Evolutionary conservation across 2,329 filamentous ascomycete genomes (phyloP).

Genomic region (Paraphaeosphaeria sporulosa): DNA sequence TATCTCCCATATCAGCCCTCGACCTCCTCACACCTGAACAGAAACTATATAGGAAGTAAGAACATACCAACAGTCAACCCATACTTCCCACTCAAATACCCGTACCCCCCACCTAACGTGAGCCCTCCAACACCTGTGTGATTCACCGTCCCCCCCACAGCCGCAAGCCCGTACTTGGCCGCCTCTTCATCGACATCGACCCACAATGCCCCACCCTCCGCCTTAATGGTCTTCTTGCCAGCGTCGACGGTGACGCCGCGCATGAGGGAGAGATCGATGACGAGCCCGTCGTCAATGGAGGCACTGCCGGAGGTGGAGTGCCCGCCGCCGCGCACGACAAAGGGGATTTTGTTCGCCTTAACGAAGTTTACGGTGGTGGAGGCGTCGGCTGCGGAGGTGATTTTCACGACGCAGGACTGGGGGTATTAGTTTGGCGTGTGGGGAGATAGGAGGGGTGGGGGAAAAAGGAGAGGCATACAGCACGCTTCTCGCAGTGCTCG

Average conservation of each 20-base stretch:
- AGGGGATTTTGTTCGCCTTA: conserved; percentile 50
- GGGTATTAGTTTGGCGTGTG: neutral
- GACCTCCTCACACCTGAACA: too few species aligned
- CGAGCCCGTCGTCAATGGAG: conserved; percentile 60
- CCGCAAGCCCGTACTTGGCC: conserved; percentile 61
- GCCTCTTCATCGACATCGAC: conserved; percentile 62
- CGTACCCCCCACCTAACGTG: conserved; percentile 63
- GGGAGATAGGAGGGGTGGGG: neutral
- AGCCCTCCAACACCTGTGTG: conserved; percentile 69
- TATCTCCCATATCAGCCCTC: conserved; percentile 1
- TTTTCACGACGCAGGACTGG: conserved; percentile 33
- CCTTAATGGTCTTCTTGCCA: conserved; percentile 55
- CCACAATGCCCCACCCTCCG: conserved; percentile 63
- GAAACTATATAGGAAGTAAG: neutral
- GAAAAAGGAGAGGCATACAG: conserved; percentile 24
- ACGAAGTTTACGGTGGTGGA: conserved; percentile 33
- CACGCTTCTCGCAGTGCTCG: conserved; percentile 38
- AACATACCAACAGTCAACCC: conserved; percentile 62
- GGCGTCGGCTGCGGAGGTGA: conserved; percentile 28
- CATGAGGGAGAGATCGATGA: conserved; percentile 64
- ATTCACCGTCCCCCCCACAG: conserved; percentile 68
- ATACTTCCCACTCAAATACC: conserved; percentile 61
- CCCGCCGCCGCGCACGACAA: conserved; percentile 64
- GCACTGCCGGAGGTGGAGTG: conserved; percentile 63
- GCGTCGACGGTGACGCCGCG: conserved; percentile 58